These are phyloP conservation scores for Comarum palustre DNA, from an alignment of 306 rosid genomes.

Conservation along the genomic window DNA sequence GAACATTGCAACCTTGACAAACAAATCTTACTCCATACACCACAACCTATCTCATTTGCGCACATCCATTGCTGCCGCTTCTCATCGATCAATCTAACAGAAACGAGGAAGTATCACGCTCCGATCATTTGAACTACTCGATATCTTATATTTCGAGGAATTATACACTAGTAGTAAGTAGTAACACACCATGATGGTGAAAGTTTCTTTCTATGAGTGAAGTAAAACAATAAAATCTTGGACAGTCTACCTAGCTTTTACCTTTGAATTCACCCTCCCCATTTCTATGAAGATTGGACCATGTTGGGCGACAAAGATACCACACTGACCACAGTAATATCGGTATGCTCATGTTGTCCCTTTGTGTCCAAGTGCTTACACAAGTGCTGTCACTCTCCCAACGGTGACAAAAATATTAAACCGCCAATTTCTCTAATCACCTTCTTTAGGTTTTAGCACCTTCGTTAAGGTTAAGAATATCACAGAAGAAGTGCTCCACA, in stretches of 20 bases:
- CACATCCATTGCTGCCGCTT: not conserved
- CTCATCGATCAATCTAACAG: not conserved
- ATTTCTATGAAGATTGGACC: not conserved
- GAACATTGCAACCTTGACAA: not conserved
- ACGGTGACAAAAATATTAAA: slow-evolving; percentile 37
- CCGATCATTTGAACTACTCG: not conserved
- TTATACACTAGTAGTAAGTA: not conserved
- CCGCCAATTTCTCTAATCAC: slow-evolving; percentile 27
- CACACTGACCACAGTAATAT: not conserved
- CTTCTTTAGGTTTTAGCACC: not conserved
- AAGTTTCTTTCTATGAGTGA: not conserved
- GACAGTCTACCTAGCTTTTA: not conserved
- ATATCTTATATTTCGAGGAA: not conserved
- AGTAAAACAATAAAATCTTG: not conserved
- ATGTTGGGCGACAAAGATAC: not conserved
- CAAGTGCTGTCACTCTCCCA: slow-evolving; percentile 32
- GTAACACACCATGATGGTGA: not conserved
- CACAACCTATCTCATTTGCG: not conserved
- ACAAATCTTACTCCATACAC: not conserved
- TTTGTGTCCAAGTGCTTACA: not conserved
- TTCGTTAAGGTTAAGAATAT: not conserved
- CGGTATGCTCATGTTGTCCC: not conserved
- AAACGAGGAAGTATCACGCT: not conserved
- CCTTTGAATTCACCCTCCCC: not conserved
- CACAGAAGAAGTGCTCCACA: not conserved